Evolutionary conservation across 2,329 filamentous ascomycete genomes (phyloP).

Genomic region (Penicillium sp.): DNA sequence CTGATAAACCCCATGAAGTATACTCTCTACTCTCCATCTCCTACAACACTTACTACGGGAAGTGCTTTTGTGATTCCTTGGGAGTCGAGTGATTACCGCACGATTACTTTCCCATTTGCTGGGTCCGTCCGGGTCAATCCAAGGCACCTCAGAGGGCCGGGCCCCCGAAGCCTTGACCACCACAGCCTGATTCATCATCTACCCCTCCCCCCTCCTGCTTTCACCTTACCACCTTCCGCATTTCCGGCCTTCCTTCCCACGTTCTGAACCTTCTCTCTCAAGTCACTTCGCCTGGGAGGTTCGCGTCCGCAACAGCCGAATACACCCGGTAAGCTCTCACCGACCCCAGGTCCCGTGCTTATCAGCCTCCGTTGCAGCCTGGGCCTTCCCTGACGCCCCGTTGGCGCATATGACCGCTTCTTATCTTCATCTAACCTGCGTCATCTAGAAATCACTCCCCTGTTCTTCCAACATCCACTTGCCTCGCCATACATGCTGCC

Average conservation of each 20-base stretch:
- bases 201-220: constrained; percentile 24
- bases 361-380: not conserved
- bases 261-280: not conserved
- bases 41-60: not conserved
- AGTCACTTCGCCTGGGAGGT: not conserved
- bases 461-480: not conserved
- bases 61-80: not conserved
- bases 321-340: not conserved
- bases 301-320: not conserved
- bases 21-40: not conserved
- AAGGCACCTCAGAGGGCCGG: constrained; percentile 7
- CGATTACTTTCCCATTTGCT: not conserved
- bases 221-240: constrained; percentile 5
- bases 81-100: not conserved
- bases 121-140: constrained; percentile 6
- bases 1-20: not conserved
- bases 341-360: not conserved
- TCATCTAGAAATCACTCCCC: constrained; percentile 3
- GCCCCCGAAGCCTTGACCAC: constrained; percentile 16
- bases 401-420: not conserved
- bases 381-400: not conserved
- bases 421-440: not conserved
- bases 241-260: not conserved
- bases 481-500: not conserved
- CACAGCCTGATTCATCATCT: constrained; percentile 24